phyloP scores from a whole-genome alignment of 176 grass and related monocot genomes.

The Cocos nucifera region DNA sequence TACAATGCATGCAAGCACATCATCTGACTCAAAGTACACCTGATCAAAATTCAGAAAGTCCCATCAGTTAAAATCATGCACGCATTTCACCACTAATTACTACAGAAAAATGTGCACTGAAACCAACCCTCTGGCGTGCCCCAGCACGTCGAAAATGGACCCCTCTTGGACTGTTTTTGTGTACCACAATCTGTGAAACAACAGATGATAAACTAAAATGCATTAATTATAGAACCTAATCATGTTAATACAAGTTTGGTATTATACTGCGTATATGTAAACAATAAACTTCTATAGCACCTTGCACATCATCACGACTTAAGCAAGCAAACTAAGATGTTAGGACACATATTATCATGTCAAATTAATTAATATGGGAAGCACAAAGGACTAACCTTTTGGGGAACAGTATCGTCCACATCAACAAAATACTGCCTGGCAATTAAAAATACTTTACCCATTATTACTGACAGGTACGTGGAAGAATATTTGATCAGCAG shows the following conservation, averaged over 20 bases:
- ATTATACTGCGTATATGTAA: too few relatives aligned
- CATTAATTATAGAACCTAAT: background rate
- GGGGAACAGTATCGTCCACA: constrained; percentile 11
- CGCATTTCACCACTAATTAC: background rate
- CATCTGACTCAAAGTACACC: constrained; percentile 22
- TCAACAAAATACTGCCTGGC: constrained; percentile 16
- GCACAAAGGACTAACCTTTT: constrained; percentile 3
- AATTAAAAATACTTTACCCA: constrained; percentile 2
- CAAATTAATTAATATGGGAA: background rate
- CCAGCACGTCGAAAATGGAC: constrained; percentile 16
- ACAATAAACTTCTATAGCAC: background rate
- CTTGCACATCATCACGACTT: background rate
- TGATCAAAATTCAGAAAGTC: background rate
- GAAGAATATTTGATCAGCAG: background rate
- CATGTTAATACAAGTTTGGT: too few relatives aligned
- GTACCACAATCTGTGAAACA: constrained; percentile 7
- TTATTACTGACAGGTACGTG: background rate
- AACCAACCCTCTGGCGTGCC: constrained; percentile 8
- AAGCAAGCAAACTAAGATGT: background rate
- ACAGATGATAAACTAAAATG: background rate
- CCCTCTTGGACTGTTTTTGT: constrained; percentile 13
- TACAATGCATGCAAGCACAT: constrained; percentile 21
- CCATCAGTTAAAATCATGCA: background rate
- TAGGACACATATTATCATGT: background rate
- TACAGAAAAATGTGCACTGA: background rate